phyloP scores from a whole-genome alignment of 2,329 filamentous ascomycete genomes.

The Cadophora malorum region DNA sequence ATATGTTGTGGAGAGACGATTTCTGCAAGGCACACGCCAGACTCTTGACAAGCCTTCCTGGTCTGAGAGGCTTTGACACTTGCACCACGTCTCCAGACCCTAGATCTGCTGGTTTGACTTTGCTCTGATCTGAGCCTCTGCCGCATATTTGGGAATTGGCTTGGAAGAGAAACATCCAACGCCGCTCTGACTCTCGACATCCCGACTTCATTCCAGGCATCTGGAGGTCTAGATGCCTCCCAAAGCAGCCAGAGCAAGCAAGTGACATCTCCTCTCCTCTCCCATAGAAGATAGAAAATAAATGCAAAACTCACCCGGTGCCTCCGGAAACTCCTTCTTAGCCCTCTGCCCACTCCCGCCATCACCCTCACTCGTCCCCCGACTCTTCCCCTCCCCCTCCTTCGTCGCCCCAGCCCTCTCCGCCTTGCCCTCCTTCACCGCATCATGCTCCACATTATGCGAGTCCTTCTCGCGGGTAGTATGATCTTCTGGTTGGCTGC shows the following conservation, averaged over 20 bases:
- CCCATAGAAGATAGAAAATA: background rate
- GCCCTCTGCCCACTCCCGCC: conserved; percentile 45
- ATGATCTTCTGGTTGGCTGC: conserved; percentile 28
- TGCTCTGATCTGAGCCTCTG: too few relatives aligned
- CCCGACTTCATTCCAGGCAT: background rate
- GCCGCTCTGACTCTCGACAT: too few relatives aligned
- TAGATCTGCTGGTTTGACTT: too few relatives aligned
- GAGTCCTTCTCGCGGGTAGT: conserved; percentile 28
- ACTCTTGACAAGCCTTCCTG: background rate
- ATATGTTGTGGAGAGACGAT: background rate
- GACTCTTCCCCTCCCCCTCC: conserved; percentile 41
- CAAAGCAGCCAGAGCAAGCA: too few relatives aligned
- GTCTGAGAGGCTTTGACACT: background rate
- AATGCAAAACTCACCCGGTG: conserved; percentile 46
- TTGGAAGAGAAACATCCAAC: background rate
- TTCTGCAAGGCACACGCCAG: background rate
- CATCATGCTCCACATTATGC: conserved; percentile 40
- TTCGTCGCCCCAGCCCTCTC: conserved; percentile 45
- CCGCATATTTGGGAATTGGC: too few relatives aligned
- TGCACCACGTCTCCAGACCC: background rate
- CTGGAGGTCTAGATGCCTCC: background rate
- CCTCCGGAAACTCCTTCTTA: conserved; percentile 55
- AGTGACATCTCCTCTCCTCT: too few relatives aligned
- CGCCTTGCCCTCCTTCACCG: conserved; percentile 49
- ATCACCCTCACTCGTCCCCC: conserved; percentile 28